phyloP scores from a whole-genome alignment of 2,329 filamentous ascomycete species.

The Colletotrichum filicis region DNA sequence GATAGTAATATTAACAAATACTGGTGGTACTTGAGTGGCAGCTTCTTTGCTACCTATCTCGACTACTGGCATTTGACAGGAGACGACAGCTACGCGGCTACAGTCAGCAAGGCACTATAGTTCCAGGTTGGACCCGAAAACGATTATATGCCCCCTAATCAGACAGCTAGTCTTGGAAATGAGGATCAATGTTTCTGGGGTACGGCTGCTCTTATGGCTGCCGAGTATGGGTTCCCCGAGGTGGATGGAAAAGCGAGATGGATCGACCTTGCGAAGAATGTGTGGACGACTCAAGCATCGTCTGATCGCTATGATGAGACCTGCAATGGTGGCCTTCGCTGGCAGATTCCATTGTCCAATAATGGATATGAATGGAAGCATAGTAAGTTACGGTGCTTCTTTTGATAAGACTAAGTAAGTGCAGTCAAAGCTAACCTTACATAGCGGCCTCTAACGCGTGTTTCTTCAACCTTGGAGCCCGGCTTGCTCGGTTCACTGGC shows the following conservation, averaged over 20 bases:
- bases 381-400: slow-evolving; percentile 36
- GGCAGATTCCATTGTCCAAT: slow-evolving; percentile 74
- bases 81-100: slow-evolving; percentile 63
- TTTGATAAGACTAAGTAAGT: neutral
- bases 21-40: slow-evolving; percentile 48
- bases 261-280: slow-evolving; percentile 66
- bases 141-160: slow-evolving; percentile 62
- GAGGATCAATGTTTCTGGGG: slow-evolving; percentile 72
- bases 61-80: slow-evolving; percentile 54
- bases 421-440: neutral
- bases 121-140: slow-evolving; percentile 58
- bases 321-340: slow-evolving; percentile 73
- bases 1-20: too few relatives aligned
- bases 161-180: slow-evolving; percentile 59
- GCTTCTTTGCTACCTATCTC: slow-evolving; percentile 47
- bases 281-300: slow-evolving; percentile 62
- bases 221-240: slow-evolving; percentile 63
- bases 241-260: slow-evolving; percentile 56
- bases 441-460: slow-evolving; percentile 56
- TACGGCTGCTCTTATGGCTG: slow-evolving; percentile 65
- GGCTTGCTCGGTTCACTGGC: slow-evolving; percentile 70
- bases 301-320: slow-evolving; percentile 58
- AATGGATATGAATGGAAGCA: slow-evolving; percentile 75
- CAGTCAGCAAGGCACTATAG: slow-evolving; percentile 55
- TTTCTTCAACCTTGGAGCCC: slow-evolving; percentile 64